Evolutionary conservation across 495 filamentous ascomycete genomes (phyloP).

Genomic region (Talaromyces thailandensis): DNA sequence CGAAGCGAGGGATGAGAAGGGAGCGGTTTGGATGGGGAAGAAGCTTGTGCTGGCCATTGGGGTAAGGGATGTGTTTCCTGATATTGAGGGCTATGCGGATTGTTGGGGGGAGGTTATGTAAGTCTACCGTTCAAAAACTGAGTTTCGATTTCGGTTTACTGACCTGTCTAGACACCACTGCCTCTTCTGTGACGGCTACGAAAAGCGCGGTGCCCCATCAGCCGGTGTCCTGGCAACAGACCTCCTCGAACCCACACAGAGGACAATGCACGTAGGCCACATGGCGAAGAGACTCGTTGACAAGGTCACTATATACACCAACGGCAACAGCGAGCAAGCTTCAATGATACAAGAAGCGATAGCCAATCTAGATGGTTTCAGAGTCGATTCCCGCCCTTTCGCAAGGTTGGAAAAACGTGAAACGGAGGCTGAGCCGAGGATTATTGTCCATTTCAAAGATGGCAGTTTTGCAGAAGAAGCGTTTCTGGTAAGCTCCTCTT

Average conservation of each 20-base stretch:
- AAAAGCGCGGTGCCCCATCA: constrained; percentile 22
- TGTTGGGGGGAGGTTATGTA: constrained; percentile 22
- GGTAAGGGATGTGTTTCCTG: constrained; percentile 23
- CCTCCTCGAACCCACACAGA: constrained; percentile 1
- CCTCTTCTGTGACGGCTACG: constrained; percentile 39
- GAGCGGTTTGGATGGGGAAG: constrained; percentile 23
- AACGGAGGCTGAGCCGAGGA: background rate
- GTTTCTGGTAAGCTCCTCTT: constrained; percentile 7
- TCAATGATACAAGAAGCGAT: background rate
- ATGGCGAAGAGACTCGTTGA: constrained; percentile 13
- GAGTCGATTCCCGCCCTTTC: constrained; percentile 11
- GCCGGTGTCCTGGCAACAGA: constrained; percentile 26
- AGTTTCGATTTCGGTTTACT: background rate
- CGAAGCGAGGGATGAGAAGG: constrained; percentile 21
- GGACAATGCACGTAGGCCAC: constrained; percentile 12
- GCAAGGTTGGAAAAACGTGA: constrained; percentile 5
- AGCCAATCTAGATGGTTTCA: background rate
- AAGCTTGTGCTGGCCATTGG: constrained; percentile 45
- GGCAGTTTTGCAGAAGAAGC: constrained; percentile 9
- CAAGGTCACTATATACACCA: constrained; percentile 20
- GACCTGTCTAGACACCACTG: constrained; percentile 23
- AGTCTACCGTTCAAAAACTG: too few relatives aligned
- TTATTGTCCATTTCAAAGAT: constrained; percentile 8
- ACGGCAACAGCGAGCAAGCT: constrained; percentile 11
- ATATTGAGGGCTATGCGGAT: constrained; percentile 24